Base-by-base conservation (phyloP, 2,329 filamentous ascomycete species). In the Aspergillus ruber region DNA sequence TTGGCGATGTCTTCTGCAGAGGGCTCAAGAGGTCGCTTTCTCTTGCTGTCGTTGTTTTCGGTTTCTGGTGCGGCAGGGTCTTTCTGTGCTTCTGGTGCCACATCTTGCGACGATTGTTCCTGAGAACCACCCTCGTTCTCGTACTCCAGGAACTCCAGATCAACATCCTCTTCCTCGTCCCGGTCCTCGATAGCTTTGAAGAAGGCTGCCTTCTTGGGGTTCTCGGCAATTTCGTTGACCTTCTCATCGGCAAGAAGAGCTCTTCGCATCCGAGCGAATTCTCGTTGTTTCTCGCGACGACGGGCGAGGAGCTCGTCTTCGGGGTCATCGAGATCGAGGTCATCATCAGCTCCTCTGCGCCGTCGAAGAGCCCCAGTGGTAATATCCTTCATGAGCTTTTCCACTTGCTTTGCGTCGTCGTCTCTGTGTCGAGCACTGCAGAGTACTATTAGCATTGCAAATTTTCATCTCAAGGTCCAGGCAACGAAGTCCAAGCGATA, bases 351-450 rank as follows among this genome's bases (percentile, higher is more conserved):
- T 17, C 75, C 78, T 40, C 87, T 84, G 65, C 94, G 91, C 52
- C 88, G 85, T 9, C 90, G 85, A 43, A 98, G 79, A 66, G 83
- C 85, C 44, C 93, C 93, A 10, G 86, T 94, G 4, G 88, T 93
- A 59, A 98, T 85, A 63, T 97, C 91, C 58, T 88, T 90, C 76
- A 93, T 89, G 44, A 98, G 79, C 72, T 93, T 93, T 59, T 90
- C 86, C 12, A 96, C 85, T 56, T 88, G 83, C 58, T 91, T 89
- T 66, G 95, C 90, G 59, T 97, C 89, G 33, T 81, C 81, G 33
- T 79, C 82, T 51, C 89, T 84, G 59, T 91, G 84, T 44, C 86
- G 86, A 56, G 94, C 85, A 27, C 87, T 91, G 51, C 48, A 41
- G 45, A n/a, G 47, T 48, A 25, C 5, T 56, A 57, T 63, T 47